Evolutionary conservation across 345 rosid genomes (phyloP), one percentile per base, ranked within the genome.

Genomic region (Schrenkiella parvula): DNA sequence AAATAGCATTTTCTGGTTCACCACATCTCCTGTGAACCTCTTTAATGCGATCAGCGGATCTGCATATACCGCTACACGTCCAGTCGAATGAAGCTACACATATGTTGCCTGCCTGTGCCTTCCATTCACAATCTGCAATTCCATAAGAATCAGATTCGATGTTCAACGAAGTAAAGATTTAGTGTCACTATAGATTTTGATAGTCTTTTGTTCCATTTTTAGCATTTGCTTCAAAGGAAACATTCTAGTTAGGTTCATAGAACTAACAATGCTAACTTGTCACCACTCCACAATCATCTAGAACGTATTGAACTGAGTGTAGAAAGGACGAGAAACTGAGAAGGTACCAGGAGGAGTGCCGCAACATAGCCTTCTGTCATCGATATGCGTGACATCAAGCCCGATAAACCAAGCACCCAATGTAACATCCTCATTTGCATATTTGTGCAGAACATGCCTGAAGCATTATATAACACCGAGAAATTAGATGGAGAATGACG

Each of bases 341-440:
- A 70, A 46, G 7, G 71, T 84, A 95, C 98, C 99, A 21, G 88
- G 89, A 54, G 95, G 86, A 54, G 97, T 89, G 41, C 92, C 98
- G 58, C 99, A 95, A 75, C 99, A 95, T 37, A 95, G 86, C 66
- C 96, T 91, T 73, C 98, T 80, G 42, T 95, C 99, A 62, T 95
- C 99, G 21, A 95, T 85, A 59, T 91, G 97, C 50, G 86, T 92
- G 0, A 95, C 98, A 38, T 95, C 98, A 64, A 91, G 98, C 15
- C 99, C 99, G 41, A 95, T 91, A 80, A 95, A 89, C 99, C 99
- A 95, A 25, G 99, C 83, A 67, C 99, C 98, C 22, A 95, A 42
- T 13, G 99, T 88, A 56, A 95, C 99, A 50, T 95, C 98, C 79
- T 95, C 99, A 66, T 95, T 95, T 70, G 97, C 98, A 66, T 87